Base-by-base conservation (phyloP, 345 rosid species). In the Turritis glabra region DNA sequence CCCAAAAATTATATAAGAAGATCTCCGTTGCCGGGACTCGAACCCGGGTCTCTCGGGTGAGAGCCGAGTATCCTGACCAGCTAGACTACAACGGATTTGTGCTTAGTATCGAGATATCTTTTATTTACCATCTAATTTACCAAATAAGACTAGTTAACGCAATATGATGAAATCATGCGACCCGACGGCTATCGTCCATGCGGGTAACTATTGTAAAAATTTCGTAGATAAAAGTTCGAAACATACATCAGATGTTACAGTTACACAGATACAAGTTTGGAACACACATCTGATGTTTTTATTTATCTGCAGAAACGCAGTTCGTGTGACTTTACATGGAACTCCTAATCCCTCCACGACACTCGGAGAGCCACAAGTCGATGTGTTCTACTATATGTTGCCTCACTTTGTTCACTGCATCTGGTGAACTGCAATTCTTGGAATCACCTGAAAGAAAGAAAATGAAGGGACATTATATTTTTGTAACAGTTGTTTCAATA, bases 321-420 rank as follows among this genome's bases (percentile, higher is more conserved):
- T 29, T 22, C 2, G 44, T 18, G 21, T 1, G 47, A 44, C 47
- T 46, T 27, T 47, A 77, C 12, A 58, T 77, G 73, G 69, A 64
- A 50, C 62, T 64, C 63, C 68, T 56, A 37, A 11, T 68, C 32
- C 3, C 71, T 71, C 50, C 50, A 14, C 84, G 88, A 77, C 97
- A 94, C 72, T 91, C 71, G 2, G 98, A 94, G 60, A 94, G 82
- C 98, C 98, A 94, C 76, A 91, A 80, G 85, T 91, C 98, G 0
- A 94, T 91, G 72, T 87, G 76, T 79, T 91, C 93, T 61, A 83
- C 40, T n/a, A 94, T 81, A 73, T 82, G 81, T 64, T 94, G 91
- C 85, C 98, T 82, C 43, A 87, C 93, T 83, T 88, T 94, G 51
- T 82, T 84, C 67, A 94, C 95, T 0, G 96, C 93, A 11, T 91